A percentile compares a stretch with the other conserved stretches of the same genome.
Evolutionary conservation across 768 basidiomycete species (phyloP).

Genomic region (Dentipellis sp.): DNA sequence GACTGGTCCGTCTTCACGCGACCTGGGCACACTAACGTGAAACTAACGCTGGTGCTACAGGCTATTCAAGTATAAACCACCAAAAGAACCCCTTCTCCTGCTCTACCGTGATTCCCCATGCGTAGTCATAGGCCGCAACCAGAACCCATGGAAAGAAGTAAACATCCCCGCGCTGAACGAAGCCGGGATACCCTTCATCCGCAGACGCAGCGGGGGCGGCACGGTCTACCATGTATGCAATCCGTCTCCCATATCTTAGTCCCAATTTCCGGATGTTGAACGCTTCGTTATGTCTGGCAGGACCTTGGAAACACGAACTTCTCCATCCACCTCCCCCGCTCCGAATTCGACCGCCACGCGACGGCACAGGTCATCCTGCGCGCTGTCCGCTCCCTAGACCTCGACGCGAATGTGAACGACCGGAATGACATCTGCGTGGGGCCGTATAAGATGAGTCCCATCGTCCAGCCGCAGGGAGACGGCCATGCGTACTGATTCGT

Average conservation of each 20-base stretch:
- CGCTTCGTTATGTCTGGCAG: constrained; percentile 29
- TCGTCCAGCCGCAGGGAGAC: constrained; percentile 6
- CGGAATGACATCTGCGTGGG: constrained; percentile 88
- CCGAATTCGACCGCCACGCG: constrained; percentile 66
- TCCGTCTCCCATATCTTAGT: not conserved
- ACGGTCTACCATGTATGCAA: constrained; percentile 86
- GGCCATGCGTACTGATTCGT: constrained; percentile 1
- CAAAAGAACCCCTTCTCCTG: constrained; percentile 63
- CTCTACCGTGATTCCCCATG: constrained; percentile 85
- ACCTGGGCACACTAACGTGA: constrained; percentile 19
- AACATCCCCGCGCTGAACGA: constrained; percentile 53
- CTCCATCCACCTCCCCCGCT: constrained; percentile 82
- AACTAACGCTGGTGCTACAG: constrained; percentile 29
- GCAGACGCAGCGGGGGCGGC: constrained; percentile 87
- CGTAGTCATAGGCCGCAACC: constrained; percentile 91
- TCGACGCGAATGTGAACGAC: constrained; percentile 76
- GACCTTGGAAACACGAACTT: constrained; percentile 97
- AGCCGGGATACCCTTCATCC: constrained; percentile 61
- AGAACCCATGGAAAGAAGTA: constrained; percentile 98
- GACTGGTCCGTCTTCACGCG: constrained; percentile 58
- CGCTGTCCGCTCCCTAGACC: constrained; percentile 68
- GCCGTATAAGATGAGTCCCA: constrained; percentile 73
- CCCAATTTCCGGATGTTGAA: not conserved
- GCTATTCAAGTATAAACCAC: constrained; percentile 72
- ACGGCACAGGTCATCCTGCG: constrained; percentile 72